These are phyloP conservation scores for Bjerkandera adusta DNA, from an alignment of 1,284 basidiomycete genomes.

Conservation along the genomic window DNA sequence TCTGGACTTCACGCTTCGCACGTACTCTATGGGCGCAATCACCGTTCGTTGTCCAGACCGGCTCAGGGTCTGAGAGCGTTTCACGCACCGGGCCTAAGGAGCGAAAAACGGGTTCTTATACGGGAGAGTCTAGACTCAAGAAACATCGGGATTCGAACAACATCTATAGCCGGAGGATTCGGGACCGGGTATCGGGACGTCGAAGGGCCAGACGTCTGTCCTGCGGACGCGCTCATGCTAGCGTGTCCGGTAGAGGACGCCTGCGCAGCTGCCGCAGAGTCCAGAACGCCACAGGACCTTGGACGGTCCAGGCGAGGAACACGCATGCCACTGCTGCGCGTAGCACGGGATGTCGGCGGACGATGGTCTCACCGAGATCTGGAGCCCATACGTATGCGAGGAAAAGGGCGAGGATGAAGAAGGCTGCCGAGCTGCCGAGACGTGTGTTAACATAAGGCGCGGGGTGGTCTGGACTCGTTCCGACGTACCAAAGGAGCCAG, in stretches of 20 bases:
- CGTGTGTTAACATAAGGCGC: background rate
- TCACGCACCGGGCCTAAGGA: no score
- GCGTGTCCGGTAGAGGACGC: background rate
- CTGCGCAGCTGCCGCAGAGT: conserved; percentile 2
- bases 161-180: background rate
- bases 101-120: no score
- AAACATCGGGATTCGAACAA: background rate
- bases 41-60: no score
- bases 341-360: background rate
- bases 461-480: background rate
- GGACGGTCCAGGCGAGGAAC: conserved; percentile 1
- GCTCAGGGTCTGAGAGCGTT: no score
- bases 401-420: conserved; percentile 5
- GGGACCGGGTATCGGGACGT: background rate
- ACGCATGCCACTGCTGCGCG: background rate
- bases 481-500: conserved; percentile 6
- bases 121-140: background rate
- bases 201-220: background rate
- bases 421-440: conserved; percentile 2
- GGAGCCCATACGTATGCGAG: conserved; percentile 4
- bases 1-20: no score
- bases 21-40: no score
- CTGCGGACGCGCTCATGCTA: background rate
- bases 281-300: conserved; percentile 7
- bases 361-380: background rate